These are phyloP conservation scores for Aspergillus cejpii DNA, from an alignment of 2,329 filamentous ascomycete genomes.

Conservation along the genomic window DNA sequence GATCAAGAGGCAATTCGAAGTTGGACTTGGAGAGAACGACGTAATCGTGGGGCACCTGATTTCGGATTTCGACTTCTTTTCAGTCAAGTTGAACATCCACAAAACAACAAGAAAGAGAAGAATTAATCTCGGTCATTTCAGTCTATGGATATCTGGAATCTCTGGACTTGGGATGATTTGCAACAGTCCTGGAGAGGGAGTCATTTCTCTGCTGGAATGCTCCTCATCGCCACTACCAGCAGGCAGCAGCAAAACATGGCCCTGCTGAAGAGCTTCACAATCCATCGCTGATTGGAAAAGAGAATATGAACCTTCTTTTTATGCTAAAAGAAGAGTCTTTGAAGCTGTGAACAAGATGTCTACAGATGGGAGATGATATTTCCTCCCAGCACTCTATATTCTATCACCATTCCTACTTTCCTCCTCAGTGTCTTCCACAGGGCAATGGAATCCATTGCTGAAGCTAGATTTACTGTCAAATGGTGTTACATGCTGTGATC, in stretches of 20 bases:
- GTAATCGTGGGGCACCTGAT: constrained; percentile 14
- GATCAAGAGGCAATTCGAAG: neutral
- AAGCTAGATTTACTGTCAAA: no score
- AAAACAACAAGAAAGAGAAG: neutral
- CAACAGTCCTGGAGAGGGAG: neutral
- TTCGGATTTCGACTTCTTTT: no score
- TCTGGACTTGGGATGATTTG: neutral
- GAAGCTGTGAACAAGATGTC: no score
- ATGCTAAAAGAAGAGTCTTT: no score
- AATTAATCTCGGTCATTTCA: no score
- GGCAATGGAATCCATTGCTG: no score
- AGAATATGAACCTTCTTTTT: no score
- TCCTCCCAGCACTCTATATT: no score
- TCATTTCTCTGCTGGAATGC: neutral
- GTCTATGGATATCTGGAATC: no score
- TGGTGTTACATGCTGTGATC: neutral
- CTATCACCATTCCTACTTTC: neutral
- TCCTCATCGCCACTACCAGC: neutral
- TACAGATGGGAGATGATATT: no score
- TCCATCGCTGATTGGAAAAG: no score
- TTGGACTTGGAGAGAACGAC: constrained; percentile 6
- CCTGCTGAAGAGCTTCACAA: neutral
- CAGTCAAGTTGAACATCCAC: no score
- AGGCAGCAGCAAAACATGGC: neutral
- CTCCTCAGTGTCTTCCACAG: neutral